phyloP scores from a whole-genome alignment of 345 rosid species.

The Arabis hirsuta region DNA sequence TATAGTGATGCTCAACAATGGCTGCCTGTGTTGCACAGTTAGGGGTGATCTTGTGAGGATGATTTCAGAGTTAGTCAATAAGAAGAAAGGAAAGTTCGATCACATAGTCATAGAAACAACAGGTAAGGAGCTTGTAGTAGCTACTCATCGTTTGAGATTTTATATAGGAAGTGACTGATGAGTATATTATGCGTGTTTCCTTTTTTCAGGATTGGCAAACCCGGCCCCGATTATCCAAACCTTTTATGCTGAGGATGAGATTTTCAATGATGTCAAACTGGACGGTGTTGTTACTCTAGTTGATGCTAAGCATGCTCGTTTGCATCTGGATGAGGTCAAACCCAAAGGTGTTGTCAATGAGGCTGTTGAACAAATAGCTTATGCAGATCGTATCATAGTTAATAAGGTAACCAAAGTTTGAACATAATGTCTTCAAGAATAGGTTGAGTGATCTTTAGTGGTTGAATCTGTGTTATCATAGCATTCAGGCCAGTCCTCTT shows the following conservation, averaged over 20 bases:
- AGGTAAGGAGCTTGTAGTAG: constrained; percentile 48
- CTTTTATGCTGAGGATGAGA: constrained; percentile 84
- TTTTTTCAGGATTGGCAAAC: constrained; percentile 79
- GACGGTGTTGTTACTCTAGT: constrained; percentile 95
- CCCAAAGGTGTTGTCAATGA: constrained; percentile 94
- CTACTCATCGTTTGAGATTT: too few relatives aligned
- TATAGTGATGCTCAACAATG: constrained; percentile 92
- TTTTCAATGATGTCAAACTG: constrained; percentile 88
- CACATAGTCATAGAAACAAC: constrained; percentile 96
- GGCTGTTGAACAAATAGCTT: constrained; percentile 97
- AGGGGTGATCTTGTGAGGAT: constrained; percentile 98
- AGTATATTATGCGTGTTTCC: not conserved
- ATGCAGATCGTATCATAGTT: constrained; percentile 88
- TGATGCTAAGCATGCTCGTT: constrained; percentile 89
- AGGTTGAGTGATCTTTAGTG: not conserved
- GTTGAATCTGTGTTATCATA: constrained; percentile 10
- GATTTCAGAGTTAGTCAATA: constrained; percentile 78
- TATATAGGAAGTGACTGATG: not conserved
- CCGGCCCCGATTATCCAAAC: constrained; percentile 99
- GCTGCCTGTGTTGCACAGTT: constrained; percentile 96
- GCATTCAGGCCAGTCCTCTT: not conserved
- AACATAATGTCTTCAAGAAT: not conserved
- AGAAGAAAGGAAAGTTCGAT: constrained; percentile 84
- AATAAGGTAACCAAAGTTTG: constrained; percentile 64
- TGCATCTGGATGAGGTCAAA: constrained; percentile 86